Base-by-base conservation (phyloP, 768 basidiomycete species). In the Agaricus sinodeliciosus region DNA sequence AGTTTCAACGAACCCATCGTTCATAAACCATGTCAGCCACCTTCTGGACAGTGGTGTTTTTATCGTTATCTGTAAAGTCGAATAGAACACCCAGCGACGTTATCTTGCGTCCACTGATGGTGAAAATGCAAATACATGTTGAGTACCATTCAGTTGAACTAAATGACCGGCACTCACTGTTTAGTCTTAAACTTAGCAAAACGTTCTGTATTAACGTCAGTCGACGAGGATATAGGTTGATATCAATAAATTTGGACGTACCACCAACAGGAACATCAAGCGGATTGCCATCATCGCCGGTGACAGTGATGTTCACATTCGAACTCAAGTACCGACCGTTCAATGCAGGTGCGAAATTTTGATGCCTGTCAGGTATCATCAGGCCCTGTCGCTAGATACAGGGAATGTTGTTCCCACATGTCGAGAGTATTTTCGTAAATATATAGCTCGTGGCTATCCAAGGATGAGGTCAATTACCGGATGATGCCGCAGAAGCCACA, bases 251-350 rank as follows among this genome's bases (percentile, higher is more conserved):
- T 22, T 3, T 5, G 6, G n/a, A 55, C 64, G 43, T 55, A 70
- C 69, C 66, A 41, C 72, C 78, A 45, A 74, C 67, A 1, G 72
- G 69, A 4, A 66, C 62, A 43, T 57, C 72, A 26, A 70, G 66
- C 2, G 65, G 61, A 31, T 71, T 60, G 31, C 70, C 69, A n/a
- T 69, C 53, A 31, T 67, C 60, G 59, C 78, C 75, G 13, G 73
- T 56, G 9, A 87, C 62, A 2, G 90, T 92, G 63, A 95, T 89
- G 68, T 94, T 89, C 51, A 81, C 87, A 60, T 95, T 95, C 2
- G 85, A 89, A 1, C 90, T 82, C 43, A 96, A 69, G 65, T 92
- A 94, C 41, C 83, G 76, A 5, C 87, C 90, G 6, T 78, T 72
- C 65, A 83, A 76, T 43, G 79, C 68, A 2, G 81, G 84, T 3